Conservation (phyloP, 2,329 filamentous ascomycete species). For the Botryotinia globosa region DNA sequence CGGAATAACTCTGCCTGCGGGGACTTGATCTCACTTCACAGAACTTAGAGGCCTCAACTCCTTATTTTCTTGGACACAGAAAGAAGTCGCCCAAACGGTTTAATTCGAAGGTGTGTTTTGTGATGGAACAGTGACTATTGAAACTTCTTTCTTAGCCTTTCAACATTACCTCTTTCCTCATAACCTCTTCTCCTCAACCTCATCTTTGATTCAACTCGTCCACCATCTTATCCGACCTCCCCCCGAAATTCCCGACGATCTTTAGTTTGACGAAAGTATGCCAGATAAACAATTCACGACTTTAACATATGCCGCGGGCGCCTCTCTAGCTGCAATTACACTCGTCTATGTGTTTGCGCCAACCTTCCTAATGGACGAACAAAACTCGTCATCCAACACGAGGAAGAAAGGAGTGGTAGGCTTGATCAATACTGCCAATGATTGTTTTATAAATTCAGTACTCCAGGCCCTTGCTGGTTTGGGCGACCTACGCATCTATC, state of each 20-base stretch:
- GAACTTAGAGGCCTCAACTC: constrained; percentile 4
- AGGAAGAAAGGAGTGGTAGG: constrained; percentile 88
- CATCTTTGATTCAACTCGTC: constrained; percentile 11
- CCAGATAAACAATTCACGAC: constrained; percentile 79
- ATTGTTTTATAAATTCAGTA: constrained; percentile 95
- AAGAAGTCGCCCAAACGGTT: not conserved
- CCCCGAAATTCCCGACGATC: constrained; percentile 1
- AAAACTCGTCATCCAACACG: constrained; percentile 48
- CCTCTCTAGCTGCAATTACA: constrained; percentile 89
- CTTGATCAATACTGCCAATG: constrained; percentile 86
- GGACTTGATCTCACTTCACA: not conserved
- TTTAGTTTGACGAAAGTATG: constrained; percentile 48
- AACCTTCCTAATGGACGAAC: constrained; percentile 92
- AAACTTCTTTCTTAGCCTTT: not conserved
- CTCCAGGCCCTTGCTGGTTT: constrained; percentile 90
- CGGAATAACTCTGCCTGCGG: constrained; percentile 11
- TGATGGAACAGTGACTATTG: constrained; percentile 11
- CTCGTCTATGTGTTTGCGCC: constrained; percentile 96
- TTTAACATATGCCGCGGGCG: constrained; percentile 90
- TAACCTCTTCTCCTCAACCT: constrained; percentile 1
- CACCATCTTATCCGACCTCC: constrained; percentile 16
- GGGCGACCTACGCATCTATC: constrained; percentile 82
- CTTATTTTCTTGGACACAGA: constrained; percentile 5
- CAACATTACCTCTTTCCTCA: not conserved
- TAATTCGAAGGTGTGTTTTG: constrained; percentile 16